A percentile compares a stretch with the other conserved stretches of the same genome.
Conservation (phyloP, 768 basidiomycete genomes). For the Gloeopeniophorella convolvens region DNA sequence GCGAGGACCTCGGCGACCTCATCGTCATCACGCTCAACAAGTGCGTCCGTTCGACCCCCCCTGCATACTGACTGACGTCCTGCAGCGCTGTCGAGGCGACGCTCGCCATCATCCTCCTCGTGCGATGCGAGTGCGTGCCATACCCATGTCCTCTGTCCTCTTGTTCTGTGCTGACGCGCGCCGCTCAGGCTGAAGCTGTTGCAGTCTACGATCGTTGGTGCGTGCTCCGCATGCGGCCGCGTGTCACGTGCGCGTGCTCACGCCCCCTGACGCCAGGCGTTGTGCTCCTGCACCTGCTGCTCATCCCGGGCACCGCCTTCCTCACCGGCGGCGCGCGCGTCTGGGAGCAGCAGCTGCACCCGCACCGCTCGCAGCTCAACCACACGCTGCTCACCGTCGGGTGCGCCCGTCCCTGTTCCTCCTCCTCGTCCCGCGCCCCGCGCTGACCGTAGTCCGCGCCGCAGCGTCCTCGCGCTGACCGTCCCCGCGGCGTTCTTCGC, state of each 20-base stretch:
- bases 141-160: neutral
- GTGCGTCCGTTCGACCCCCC: constrained; percentile 29
- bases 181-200: constrained; percentile 47
- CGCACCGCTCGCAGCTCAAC: constrained; percentile 59
- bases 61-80: neutral
- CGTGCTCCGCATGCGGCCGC: constrained; percentile 9
- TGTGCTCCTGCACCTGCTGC: constrained; percentile 62
- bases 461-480: constrained; percentile 57
- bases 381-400: constrained; percentile 64
- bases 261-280: constrained; percentile 40
- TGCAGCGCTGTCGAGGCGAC: constrained; percentile 63
- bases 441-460: no score
- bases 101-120: constrained; percentile 60
- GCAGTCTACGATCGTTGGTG: constrained; percentile 64
- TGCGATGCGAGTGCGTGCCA: constrained; percentile 60
- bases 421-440: no score
- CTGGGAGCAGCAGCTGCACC: constrained; percentile 61
- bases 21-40: constrained; percentile 60
- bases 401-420: constrained; percentile 31
- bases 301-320: constrained; percentile 65
- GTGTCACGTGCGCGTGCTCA: neutral
- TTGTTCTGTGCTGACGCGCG: neutral
- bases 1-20: constrained; percentile 58
- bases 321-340: constrained; percentile 66
- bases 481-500: constrained; percentile 66